Evolutionary conservation across 2,329 filamentous ascomycete species (phyloP).

Genomic region (Bipolaris sorokiniana): DNA sequence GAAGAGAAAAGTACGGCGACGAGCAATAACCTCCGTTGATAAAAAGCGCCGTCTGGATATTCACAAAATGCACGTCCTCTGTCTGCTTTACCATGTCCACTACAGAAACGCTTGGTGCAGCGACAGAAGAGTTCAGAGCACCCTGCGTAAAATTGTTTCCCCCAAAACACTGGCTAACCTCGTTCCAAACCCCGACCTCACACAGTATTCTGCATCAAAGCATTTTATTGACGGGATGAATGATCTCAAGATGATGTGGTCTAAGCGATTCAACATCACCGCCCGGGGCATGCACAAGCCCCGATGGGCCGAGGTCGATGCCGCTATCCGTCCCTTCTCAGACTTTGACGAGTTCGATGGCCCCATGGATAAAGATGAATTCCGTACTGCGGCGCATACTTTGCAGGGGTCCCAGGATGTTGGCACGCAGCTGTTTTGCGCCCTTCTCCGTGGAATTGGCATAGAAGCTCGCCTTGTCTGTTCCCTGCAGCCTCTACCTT

Average conservation of each 20-base stretch:
- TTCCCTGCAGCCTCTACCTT: conserved; percentile 83
- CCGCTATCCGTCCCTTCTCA: conserved; percentile 59
- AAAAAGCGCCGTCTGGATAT: conserved; percentile 70
- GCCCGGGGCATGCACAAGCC: conserved; percentile 55
- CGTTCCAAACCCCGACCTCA: conserved; percentile 68
- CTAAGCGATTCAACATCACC: conserved; percentile 71
- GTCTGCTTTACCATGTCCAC: conserved; percentile 77
- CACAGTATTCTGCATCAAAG: conserved; percentile 77
- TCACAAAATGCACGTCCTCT: conserved; percentile 88
- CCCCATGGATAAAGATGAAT: conserved; percentile 73
- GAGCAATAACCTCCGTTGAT: conserved; percentile 62
- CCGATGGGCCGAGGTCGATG: conserved; percentile 74
- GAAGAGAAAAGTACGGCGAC: conserved; percentile 51
- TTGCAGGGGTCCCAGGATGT: conserved; percentile 85
- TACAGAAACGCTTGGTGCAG: conserved; percentile 90
- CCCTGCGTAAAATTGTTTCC: conserved; percentile 61
- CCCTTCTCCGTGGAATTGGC: conserved; percentile 80
- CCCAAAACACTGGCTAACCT: conserved; percentile 71
- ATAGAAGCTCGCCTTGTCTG: conserved; percentile 84
- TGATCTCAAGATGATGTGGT: conserved; percentile 71
- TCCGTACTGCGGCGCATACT: conserved; percentile 70
- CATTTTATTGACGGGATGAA: conserved; percentile 81
- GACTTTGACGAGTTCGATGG: conserved; percentile 68
- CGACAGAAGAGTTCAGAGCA: conserved; percentile 69
- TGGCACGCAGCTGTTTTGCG: conserved; percentile 89